Evolutionary conservation across 371 early-diverging fungal genomes (phyloP).

Genomic region (Lichtheimia corymbifera): DNA sequence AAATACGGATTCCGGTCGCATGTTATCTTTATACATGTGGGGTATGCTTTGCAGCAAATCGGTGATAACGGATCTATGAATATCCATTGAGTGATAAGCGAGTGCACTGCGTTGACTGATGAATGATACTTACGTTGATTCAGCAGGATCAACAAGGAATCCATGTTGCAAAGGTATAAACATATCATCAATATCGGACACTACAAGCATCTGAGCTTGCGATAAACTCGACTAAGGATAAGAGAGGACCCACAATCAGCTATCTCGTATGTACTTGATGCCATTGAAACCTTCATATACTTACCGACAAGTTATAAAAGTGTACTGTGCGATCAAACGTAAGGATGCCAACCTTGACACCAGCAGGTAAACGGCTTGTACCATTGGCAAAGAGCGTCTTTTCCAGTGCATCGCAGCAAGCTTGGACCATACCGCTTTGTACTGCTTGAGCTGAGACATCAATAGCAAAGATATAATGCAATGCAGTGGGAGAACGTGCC

Average conservation of each 20-base stretch:
- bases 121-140: conserved; percentile 53
- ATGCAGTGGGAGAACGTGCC: conserved; percentile 67
- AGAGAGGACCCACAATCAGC: conserved; percentile 1
- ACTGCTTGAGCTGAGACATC: conserved; percentile 91
- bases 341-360: conserved; percentile 79
- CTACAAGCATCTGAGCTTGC: conserved; percentile 96
- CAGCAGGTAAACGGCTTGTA: conserved; percentile 34
- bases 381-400: conserved; percentile 67
- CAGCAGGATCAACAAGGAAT: conserved; percentile 84
- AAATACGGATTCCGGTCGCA: conserved; percentile 77
- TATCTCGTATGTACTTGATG: too few relatives aligned
- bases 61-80: conserved; percentile 70
- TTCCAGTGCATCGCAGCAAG: conserved; percentile 73
- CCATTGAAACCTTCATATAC: conserved; percentile 6
- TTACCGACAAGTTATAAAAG: conserved; percentile 90
- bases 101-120: neutral
- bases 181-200: conserved; percentile 88
- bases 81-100: neutral
- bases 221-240: conserved; percentile 63
- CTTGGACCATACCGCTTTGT: conserved; percentile 78
- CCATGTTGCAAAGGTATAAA: conserved; percentile 94
- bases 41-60: conserved; percentile 84
- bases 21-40: conserved; percentile 80
- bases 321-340: conserved; percentile 91
- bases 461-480: conserved; percentile 89